A percentile compares a stretch with the other conserved stretches of the same genome.
phyloP scores from a whole-genome alignment of 805 yeast genomes.

The Saccharomycopsis capsularis region DNA sequence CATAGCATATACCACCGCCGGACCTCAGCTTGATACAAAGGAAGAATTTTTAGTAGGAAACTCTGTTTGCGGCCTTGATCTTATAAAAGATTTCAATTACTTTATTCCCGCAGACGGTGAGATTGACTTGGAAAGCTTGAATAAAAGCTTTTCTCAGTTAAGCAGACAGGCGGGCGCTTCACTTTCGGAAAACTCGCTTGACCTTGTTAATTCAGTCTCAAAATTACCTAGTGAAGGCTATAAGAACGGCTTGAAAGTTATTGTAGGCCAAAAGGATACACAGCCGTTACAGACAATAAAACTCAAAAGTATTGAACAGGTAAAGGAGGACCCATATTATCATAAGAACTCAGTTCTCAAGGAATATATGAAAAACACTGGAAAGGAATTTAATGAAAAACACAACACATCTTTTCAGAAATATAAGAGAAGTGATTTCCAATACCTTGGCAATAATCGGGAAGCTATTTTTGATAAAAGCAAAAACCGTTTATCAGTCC shows the following conservation, averaged over 20 bases:
- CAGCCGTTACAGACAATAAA: constrained; percentile 11
- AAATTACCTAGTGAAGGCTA: too few relatives aligned
- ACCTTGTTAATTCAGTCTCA: not conserved
- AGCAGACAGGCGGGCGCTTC: not conserved
- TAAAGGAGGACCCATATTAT: not conserved
- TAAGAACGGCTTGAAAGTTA: not conserved
- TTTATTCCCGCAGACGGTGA: constrained; percentile 14
- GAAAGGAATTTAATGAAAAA: not conserved
- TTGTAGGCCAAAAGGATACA: constrained; percentile 3
- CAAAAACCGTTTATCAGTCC: not conserved
- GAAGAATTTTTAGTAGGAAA: constrained; percentile 17
- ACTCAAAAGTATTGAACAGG: constrained; percentile 6
- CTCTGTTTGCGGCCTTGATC: constrained; percentile 4
- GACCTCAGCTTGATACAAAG: not conserved
- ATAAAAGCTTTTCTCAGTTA: not conserved
- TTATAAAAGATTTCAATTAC: constrained; percentile 19
- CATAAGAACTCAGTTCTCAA: not conserved
- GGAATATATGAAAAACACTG: not conserved
- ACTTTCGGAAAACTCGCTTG: not conserved
- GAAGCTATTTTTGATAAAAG: not conserved
- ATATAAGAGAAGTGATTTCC: not conserved
- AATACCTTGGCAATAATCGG: not conserved
- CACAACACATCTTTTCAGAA: not conserved
- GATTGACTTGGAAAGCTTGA: not conserved
- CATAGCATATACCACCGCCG: not conserved